Base-by-base conservation (phyloP, 441 rosid genomes). In the Omphalea diandra region DNA sequence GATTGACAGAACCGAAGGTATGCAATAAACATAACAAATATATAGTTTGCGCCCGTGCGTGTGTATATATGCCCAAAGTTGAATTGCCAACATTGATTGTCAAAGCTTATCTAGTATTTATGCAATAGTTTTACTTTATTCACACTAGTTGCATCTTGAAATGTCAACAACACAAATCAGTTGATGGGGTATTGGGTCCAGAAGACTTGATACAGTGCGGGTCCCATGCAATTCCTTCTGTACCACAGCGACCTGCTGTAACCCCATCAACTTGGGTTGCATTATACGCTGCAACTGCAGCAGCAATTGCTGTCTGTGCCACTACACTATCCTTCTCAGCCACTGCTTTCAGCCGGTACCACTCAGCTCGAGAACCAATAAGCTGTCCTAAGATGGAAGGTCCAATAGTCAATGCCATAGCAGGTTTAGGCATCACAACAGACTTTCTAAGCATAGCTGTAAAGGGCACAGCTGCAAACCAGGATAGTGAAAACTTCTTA, bases 401-500 rank as follows among this genome's bases (percentile, higher is more conserved):
- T 35, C 86, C 91, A 22, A 90, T 86, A 7, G 97, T 92, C 71
- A 90, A 72, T 11, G 87, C 96, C 94, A 92, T 92, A 10, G 97
- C 97, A 47, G 93, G 65, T 71, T 92, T 92, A 0, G 94, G 96
- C 90, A 90, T 90, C 81, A 84, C 7, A 0, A 88, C 90, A 3
- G 97, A 88, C 74, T 92, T 92, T 81, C 97, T 79, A 18, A 90
- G 90, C 93, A 92, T 88, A 20, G 96, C 96, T 63, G 90, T 88
- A 69, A 92, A 92, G 10, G 93, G 97, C 49, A 92, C 96, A 33
- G 94, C 96, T 22, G 80, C 81, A 85, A 92, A 88, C 97, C 96
- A 92, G 5, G 91, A 73, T 26, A 83, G 67, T n/a, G 96, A 92
- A 69, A 92, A 92, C 77, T 90, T 92, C 72, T 52, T 26, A 2